Base-by-base conservation (phyloP, 2,329 filamentous ascomycete species). In the Diaporthe capsici region DNA sequence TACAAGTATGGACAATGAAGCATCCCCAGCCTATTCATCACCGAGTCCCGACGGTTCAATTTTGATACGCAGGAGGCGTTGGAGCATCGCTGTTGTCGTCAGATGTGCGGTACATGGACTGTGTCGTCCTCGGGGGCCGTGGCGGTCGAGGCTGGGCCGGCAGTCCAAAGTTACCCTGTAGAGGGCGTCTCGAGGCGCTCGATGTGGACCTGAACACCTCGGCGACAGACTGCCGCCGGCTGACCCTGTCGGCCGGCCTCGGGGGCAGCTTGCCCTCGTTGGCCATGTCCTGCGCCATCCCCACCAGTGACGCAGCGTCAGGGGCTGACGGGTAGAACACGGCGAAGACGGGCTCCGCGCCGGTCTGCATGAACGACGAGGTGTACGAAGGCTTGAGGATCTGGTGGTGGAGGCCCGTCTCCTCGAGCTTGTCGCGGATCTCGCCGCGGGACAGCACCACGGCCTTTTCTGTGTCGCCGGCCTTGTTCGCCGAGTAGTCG, bases 401-500 rank as follows among this genome's bases (percentile, higher is more conserved):
- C 47, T 79, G 77, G 37, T 79, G 75, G 9, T 76, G 76, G 17
- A 79, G 63, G 2, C 73, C 77, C 5, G 74, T 49, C 28, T 58
- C 28, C 28, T 44, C 72, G 4, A 79, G 74, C 34, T 74, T 75
- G 7, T 72, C 71, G 15, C 79, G 76, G 53, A 79, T 79, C 47
- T 78, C 75, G 37, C 74, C 75, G 12, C 73, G 73, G 3, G 78
- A 51, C 15, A 75, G 55, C 72, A 77, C 8, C 65, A 63, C 12
- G 47, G 67, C 34, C 44, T 78, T 57, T 58, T 58, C 60, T 22
- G 25, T 25, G 51, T 71, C 63, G 25, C 42, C 49, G 12, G 31
- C 13, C 47, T 65, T 75, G 57, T 73, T 67, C 15, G 65, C 73
- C 17, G 78, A 79, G 60, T 81, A 81, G 65, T 81, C 80, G 28